These are phyloP conservation scores for Babesia caballi DNA, from an alignment of 169 alveolate genomes.

Conservation along the genomic window DNA sequence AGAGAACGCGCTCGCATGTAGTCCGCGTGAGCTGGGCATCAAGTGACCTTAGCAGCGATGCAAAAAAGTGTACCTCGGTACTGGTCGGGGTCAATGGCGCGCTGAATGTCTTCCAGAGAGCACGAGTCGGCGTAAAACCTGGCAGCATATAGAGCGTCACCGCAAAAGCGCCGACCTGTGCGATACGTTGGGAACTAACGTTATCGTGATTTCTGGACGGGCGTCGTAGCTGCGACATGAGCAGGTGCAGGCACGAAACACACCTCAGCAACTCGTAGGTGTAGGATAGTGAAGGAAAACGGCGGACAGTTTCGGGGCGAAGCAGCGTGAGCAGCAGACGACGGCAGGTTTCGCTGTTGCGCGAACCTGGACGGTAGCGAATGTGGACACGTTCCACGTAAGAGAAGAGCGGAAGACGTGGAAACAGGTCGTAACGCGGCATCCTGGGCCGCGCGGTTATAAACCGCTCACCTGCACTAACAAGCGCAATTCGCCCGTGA, in stretches of 20 bases:
- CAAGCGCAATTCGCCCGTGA: no score
- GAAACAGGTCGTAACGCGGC: slow-evolving; percentile 52
- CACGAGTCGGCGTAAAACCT: slow-evolving; percentile 51
- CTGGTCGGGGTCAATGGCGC: slow-evolving; percentile 54
- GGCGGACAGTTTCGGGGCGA: slow-evolving; percentile 17
- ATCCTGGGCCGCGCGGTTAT: slow-evolving; percentile 4
- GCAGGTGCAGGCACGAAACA: not conserved
- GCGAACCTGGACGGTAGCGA: slow-evolving; percentile 55
- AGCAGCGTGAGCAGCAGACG: slow-evolving; percentile 27
- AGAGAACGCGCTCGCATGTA: slow-evolving; percentile 31
- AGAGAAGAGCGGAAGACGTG: slow-evolving; percentile 34
- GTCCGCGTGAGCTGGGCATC: slow-evolving; percentile 18
- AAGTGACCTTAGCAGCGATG: not conserved
- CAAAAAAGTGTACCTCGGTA: slow-evolving; percentile 21
- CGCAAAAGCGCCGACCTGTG: slow-evolving; percentile 11
- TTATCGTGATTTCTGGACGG: slow-evolving; percentile 48
- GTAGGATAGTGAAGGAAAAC: slow-evolving; percentile 29
- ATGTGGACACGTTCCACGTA: slow-evolving; percentile 57
- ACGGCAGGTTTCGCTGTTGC: slow-evolving; percentile 56
- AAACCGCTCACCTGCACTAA: no score
- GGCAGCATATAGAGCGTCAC: not conserved
- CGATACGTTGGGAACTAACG: slow-evolving; percentile 31
- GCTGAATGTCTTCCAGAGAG: slow-evolving; percentile 52
- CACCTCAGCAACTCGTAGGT: slow-evolving; percentile 57
- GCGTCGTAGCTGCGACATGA: slow-evolving; percentile 35